Evolutionary conservation across 768 basidiomycete genomes (phyloP).

Genomic region (Hygrocybe punicea): DNA sequence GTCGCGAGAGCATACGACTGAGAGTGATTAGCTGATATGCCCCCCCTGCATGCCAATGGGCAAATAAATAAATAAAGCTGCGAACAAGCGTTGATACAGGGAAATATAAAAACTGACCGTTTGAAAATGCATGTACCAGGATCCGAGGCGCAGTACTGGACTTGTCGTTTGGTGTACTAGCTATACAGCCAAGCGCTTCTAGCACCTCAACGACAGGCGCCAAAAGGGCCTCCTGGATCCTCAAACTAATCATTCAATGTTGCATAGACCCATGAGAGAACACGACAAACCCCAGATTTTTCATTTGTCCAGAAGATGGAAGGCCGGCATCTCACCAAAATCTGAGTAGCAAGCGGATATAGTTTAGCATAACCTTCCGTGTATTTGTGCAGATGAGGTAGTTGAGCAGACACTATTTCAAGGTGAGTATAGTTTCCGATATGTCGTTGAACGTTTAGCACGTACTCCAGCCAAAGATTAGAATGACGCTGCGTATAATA

Average conservation of each 20-base stretch:
- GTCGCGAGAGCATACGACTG: slow-evolving; percentile 28
- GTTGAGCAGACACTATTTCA: slow-evolving; percentile 42
- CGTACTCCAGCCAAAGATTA: slow-evolving; percentile 50
- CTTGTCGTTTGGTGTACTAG: slow-evolving; percentile 9
- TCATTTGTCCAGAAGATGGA: slow-evolving; percentile 37
- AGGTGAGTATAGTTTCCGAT: slow-evolving; percentile 8
- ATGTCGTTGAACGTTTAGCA: slow-evolving; percentile 3
- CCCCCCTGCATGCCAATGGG: slow-evolving; percentile 35
- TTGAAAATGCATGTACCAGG: slow-evolving; percentile 48
- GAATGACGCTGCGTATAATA: slow-evolving; percentile 36
- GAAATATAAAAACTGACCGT: slow-evolving; percentile 31
- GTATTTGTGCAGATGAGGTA: slow-evolving; percentile 48
- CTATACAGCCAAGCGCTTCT: slow-evolving; percentile 36
- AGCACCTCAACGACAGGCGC: slow-evolving; percentile 38
- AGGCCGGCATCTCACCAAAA: slow-evolving; percentile 38
- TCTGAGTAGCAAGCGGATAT: slow-evolving; percentile 43
- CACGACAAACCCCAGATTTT: slow-evolving; percentile 28
- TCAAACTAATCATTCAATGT: background rate
- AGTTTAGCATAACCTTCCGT: slow-evolving; percentile 37
- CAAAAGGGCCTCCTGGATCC: slow-evolving; percentile 28
- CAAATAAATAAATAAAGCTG: too few relatives aligned
- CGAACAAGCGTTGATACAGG: background rate
- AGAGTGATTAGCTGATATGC: slow-evolving; percentile 37
- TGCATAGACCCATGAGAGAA: background rate
- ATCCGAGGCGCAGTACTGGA: slow-evolving; percentile 28